Base-by-base conservation (phyloP, 2,329 filamentous ascomycete genomes). In the Fusarium neocosmosporiellum region DNA sequence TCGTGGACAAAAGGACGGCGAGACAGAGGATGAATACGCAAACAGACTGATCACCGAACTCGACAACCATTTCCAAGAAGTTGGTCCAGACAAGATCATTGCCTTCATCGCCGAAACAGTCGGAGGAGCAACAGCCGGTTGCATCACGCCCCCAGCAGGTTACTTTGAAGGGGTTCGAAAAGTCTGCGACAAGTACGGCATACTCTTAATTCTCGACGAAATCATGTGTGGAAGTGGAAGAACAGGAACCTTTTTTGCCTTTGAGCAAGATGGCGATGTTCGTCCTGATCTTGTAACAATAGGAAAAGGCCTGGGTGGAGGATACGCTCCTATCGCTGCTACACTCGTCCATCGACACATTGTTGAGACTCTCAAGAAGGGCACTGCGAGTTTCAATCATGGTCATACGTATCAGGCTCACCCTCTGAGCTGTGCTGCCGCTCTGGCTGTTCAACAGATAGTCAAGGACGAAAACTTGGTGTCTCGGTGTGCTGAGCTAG, bases 141-240 rank as follows among this genome's bases (percentile, higher is more conserved):
- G 91, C 75, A 90, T 94, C 1, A 87, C 91, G 1, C 84, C 91
- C 0, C 86, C 91, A 0, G 83, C 85, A 0, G 93, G 92, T 0
- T 96, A 96, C 73, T 89, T 95, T 58, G 82, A 85, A 59, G 92
- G 91, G 1, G 89, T 96, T 81, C 88, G 88, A 75, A 83, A 84
- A 2, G 84, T 96, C 1, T 96, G 94, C 78, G 87, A 92, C 60
- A 89, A 88, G 68, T 86, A 96, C 76, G 93, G 92, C 0, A 90
- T 91, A 0, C 86, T 96, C 0, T 84, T 96, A n/a, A 91, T 96
- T 53, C 82, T 96, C 0, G 94, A 96, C 76, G 94, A 96, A 59
- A 87, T 94, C 50, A 94, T 95, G 92, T 91, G 88, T 55, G 91
- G 91, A 3, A 88, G 88, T 80, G 90, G 91, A 1, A 83, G 90